phyloP scores from a whole-genome alignment of 73 alveolate species.

The Paramecium octaurelia region DNA sequence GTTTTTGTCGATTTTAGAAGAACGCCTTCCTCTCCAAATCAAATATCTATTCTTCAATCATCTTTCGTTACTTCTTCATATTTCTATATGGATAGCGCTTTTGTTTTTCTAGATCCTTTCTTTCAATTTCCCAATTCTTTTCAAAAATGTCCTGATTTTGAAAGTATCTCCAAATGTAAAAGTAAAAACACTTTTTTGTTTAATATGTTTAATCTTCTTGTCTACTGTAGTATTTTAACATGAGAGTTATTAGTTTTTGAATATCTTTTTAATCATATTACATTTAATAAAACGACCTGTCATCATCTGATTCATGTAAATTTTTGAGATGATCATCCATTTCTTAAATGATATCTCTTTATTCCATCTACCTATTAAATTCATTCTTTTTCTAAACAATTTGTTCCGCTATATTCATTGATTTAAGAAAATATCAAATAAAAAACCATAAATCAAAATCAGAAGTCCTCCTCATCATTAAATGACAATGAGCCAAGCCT shows the following conservation, averaged over 20 bases:
- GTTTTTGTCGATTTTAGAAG: neutral
- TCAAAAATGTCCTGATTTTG: neutral
- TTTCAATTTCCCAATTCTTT: neutral
- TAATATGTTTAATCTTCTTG: neutral
- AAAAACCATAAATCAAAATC: neutral
- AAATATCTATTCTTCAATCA: neutral
- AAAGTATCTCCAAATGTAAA: neutral
- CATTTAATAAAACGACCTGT: neutral
- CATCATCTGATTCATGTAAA: slow-evolving; percentile 26
- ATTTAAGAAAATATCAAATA: neutral
- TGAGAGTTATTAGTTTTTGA: neutral
- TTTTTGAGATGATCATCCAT: slow-evolving; percentile 21
- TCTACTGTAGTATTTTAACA: neutral
- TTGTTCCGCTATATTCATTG: neutral
- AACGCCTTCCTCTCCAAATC: neutral
- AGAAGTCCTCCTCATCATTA: slow-evolving; percentile 18
- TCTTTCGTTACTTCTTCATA: neutral
- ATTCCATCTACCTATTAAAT: neutral
- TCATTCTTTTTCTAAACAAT: neutral
- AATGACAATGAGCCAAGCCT: slow-evolving; percentile 27
- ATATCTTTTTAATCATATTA: neutral
- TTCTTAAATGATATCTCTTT: slow-evolving; percentile 25
- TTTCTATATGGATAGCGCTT: neutral
- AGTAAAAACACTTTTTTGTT: neutral
- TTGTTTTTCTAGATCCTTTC: neutral